Conservation (phyloP, 192 early-diverging fungal species). For the Haplosporangium gracile region DNA sequence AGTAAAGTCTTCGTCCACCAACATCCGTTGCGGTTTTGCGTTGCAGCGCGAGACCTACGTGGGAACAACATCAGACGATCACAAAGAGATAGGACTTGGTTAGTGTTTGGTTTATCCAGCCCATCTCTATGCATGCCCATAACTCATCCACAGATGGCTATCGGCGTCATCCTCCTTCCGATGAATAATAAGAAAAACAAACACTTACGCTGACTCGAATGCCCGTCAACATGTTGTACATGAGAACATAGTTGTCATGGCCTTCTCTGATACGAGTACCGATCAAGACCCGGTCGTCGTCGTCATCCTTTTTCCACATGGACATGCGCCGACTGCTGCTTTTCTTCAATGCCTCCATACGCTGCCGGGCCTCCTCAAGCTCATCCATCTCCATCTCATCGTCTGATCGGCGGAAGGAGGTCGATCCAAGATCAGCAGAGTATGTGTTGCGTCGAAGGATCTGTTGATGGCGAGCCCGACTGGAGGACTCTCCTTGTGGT, state of each 20-base stretch:
- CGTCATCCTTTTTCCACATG: conserved; percentile 51
- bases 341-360: conserved; percentile 30
- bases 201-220: conserved; percentile 85
- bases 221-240: conserved; percentile 98
- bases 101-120: background rate
- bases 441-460: conserved; percentile 55
- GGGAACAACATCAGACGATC: background rate
- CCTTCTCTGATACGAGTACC: conserved; percentile 92
- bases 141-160: background rate
- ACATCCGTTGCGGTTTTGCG: conserved; percentile 81
- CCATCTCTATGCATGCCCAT: background rate
- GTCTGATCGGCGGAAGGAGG: conserved; percentile 43
- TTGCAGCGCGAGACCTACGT: conserved; percentile 81
- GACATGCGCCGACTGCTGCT: conserved; percentile 52
- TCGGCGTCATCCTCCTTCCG: background rate
- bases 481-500: conserved; percentile 8
- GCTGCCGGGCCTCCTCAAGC: conserved; percentile 27
- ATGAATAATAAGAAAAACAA: background rate
- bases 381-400: conserved; percentile 59
- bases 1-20: conserved; percentile 80
- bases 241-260: conserved; percentile 93
- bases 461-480: conserved; percentile 9
- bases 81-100: background rate
- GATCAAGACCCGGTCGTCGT: conserved; percentile 58
- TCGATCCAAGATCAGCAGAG: conserved; percentile 50